Base-by-base conservation (phyloP, 495 filamentous ascomycete species). In the Podospora conica region DNA sequence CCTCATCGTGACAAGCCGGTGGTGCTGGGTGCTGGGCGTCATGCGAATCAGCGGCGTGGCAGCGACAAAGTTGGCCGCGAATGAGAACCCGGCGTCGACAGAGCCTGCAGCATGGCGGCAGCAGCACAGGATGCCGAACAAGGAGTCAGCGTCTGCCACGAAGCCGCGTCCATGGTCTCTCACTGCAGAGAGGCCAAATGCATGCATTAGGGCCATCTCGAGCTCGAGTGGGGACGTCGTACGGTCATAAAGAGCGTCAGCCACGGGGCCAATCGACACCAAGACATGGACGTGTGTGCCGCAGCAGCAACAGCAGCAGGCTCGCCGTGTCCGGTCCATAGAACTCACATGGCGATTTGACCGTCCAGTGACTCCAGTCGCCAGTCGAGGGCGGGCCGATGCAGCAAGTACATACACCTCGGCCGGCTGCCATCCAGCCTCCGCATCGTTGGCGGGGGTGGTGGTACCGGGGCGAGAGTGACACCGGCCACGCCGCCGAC, bases 81-180 rank as follows among this genome's bases (percentile, higher is more conserved):
- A 68, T 70, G 21, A 68, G 58, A 67, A 58, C 9, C 61, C 40
- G 57, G 29, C 48, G 55, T 28, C 48, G 48, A 64, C 55, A 48
- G 59, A 27, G 66, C 58, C 69, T 71, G 72, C 70, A 68, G 63
- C 60, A 66, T 65, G 69, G 63, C 64, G 53, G 58, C 29, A 40
- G 63, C 61, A 55, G 60, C 24, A 61, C 40, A 54, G 58, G 55
- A 69, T 23, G 29, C 22, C 57, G 54, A 23, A 58, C 55, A 60
- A 66, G 74, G 70, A 80, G 74, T 81, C 74, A 82, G 79, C 75
- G 73, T 60, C 65, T 80, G 80, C 79, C 79, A 82, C 80, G 79
- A 83, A 82, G 76, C 67, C 63, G 60, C 65, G 55, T 60, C 62
- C 63, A 55, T 53, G 27, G 57, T 33, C 23, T 33, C 48, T 66